Evolutionary conservation across 805 yeast species (phyloP).

Genomic region (Cyberlindnera saturnus): DNA sequence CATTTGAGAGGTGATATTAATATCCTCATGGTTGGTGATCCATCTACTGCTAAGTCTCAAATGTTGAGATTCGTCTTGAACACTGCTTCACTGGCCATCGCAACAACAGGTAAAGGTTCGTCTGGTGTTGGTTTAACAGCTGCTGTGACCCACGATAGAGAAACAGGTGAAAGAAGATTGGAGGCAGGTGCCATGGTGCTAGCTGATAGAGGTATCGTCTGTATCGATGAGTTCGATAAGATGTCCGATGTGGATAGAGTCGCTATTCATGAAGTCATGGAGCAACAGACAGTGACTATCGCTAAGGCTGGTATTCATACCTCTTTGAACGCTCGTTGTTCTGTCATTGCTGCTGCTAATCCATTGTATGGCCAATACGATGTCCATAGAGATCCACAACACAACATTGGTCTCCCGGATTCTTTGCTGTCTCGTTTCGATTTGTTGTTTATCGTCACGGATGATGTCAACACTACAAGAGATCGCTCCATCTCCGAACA

Average conservation of each 20-base stretch:
- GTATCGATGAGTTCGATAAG: conserved; percentile 98
- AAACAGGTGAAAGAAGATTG: conserved; percentile 91
- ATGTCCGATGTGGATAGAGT: conserved; percentile 97
- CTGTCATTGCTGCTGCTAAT: conserved; percentile 96
- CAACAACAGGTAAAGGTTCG: conserved; percentile 99
- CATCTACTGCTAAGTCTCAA: conserved; percentile 97
- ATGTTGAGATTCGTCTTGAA: conserved; percentile 89
- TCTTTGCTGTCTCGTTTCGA: conserved; percentile 95
- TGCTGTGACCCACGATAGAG: conserved; percentile 93
- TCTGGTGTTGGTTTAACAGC: conserved; percentile 99
- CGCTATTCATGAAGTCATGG: conserved; percentile 99
- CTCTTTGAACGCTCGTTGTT: conserved; percentile 91
- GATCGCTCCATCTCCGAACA: conserved; percentile 91
- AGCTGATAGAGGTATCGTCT: conserved; percentile 95
- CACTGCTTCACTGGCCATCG: conserved; percentile 92
- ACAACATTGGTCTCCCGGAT: conserved; percentile 94
- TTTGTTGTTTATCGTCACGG: conserved; percentile 90
- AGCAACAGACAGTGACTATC: conserved; percentile 96
- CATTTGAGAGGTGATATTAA: conserved; percentile 98
- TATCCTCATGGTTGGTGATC: conserved; percentile 95
- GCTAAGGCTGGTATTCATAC: conserved; percentile 98
- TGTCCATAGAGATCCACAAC: conserved; percentile 91
- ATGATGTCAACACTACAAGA: conserved; percentile 78
- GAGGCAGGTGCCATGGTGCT: conserved; percentile 99
- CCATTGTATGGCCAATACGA: conserved; percentile 97